Percentiles rank a stretch among this genome's conserved stretches.
Evolutionary conservation across 257 asterid species (phyloP).

Genomic region (Capsicum baccatum): DNA sequence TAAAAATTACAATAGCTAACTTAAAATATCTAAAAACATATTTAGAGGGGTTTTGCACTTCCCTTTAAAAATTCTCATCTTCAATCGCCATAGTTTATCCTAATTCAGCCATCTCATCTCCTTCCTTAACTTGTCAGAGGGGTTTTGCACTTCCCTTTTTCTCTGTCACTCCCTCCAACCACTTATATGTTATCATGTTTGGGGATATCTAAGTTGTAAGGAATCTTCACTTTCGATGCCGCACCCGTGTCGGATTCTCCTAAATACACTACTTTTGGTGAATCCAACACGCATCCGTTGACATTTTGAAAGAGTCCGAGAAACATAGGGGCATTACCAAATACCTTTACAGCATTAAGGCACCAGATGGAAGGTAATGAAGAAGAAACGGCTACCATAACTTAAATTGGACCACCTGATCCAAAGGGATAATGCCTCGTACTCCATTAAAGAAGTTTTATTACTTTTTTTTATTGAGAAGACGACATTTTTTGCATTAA

Average conservation of each 20-base stretch:
- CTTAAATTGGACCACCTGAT: background rate
- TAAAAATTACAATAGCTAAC: too few relatives aligned
- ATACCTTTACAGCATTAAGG: background rate
- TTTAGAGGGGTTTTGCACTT: too few relatives aligned
- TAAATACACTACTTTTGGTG: too few relatives aligned
- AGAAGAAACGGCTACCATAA: background rate
- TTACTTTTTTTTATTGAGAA: too few relatives aligned
- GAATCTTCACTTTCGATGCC: too few relatives aligned
- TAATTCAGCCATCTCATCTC: background rate
- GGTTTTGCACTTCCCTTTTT: background rate
- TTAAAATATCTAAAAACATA: too few relatives aligned
- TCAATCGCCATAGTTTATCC: constrained; percentile 2
- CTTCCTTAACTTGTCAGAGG: background rate
- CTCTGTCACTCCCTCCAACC: background rate
- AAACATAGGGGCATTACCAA: background rate
- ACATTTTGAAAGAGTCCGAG: too few relatives aligned
- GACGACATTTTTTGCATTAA: too few relatives aligned
- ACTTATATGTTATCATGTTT: background rate
- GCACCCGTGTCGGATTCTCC: too few relatives aligned
- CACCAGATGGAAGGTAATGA: background rate
- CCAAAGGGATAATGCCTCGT: background rate
- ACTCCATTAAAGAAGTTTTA: background rate
- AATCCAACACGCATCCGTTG: too few relatives aligned
- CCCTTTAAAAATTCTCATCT: too few relatives aligned
- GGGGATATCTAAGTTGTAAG: background rate